These are phyloP conservation scores for Exserohilum rostratum DNA, from an alignment of 2,329 filamentous ascomycete genomes.

Conservation along the genomic window DNA sequence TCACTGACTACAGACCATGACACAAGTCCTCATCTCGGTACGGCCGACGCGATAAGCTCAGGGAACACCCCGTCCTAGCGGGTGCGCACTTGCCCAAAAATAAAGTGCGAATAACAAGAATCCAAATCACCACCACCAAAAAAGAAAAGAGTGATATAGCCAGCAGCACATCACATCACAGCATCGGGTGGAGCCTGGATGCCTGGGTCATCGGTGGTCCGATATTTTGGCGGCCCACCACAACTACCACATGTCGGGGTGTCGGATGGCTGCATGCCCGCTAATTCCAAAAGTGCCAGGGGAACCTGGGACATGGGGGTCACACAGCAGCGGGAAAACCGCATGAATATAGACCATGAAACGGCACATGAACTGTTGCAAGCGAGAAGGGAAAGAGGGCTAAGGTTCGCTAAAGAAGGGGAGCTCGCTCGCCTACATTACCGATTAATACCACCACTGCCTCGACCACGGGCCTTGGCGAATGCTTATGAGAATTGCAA, in stretches of 20 bases:
- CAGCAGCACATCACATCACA: neutral
- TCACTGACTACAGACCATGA: neutral
- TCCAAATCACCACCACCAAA: neutral
- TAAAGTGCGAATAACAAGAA: neutral
- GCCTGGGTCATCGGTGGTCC: neutral
- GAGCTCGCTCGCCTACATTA: too few species aligned
- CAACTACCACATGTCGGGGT: neutral
- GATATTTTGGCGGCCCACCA: neutral
- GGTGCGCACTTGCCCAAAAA: neutral
- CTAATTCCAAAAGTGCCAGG: too few species aligned
- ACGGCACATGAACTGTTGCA: constrained; percentile 1
- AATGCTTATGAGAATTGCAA: too few species aligned
- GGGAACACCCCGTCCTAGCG: neutral
- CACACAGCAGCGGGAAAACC: neutral
- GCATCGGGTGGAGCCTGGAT: too few species aligned
- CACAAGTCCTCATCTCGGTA: neutral
- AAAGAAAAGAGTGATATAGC: too few species aligned
- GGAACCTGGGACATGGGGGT: too few species aligned
- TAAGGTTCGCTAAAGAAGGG: too few species aligned
- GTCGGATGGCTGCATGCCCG: neutral
- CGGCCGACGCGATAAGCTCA: neutral
- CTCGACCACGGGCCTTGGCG: too few species aligned
- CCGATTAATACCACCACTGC: too few species aligned
- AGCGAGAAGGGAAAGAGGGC: neutral
- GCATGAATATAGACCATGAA: constrained; percentile 6